These are phyloP conservation scores for Solanum chaucha DNA, from an alignment of 257 asterid species.

Conservation along the genomic window DNA sequence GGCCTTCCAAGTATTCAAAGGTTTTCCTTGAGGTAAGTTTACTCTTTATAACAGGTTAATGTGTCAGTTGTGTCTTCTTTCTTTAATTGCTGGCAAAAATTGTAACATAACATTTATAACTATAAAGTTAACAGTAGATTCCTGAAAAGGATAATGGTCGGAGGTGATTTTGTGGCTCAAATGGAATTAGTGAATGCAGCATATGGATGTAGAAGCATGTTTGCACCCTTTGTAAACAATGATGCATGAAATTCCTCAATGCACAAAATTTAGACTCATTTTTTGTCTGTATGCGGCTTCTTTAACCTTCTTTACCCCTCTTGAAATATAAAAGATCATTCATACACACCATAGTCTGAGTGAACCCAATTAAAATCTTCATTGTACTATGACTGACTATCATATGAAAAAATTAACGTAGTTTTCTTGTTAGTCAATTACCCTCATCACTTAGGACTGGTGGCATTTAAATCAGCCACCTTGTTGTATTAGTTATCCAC, in stretches of 20 bases:
- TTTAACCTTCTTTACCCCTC: background rate
- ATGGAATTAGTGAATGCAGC: background rate
- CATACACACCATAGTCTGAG: background rate
- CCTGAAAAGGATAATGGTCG: background rate
- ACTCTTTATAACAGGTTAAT: background rate
- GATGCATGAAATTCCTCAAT: background rate
- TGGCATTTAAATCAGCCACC: background rate
- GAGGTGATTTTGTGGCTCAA: background rate
- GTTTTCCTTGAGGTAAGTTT: slow-evolving; percentile 71
- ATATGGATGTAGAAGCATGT: background rate
- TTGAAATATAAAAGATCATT: background rate
- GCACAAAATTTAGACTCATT: background rate
- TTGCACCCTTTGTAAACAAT: background rate
- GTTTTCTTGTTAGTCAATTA: background rate
- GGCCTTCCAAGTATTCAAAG: slow-evolving; percentile 99
- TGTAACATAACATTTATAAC: background rate
- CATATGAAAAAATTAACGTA: background rate
- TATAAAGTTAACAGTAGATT: background rate
- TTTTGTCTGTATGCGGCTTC: background rate
- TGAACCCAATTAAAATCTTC: background rate
- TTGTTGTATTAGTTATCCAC: background rate
- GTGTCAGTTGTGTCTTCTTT: background rate
- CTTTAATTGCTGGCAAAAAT: background rate
- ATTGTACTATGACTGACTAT: background rate
- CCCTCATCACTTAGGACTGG: background rate